Evolutionary conservation across 2,329 filamentous ascomycete species (phyloP).

Genomic region (Sordariomycetes sp.): DNA sequence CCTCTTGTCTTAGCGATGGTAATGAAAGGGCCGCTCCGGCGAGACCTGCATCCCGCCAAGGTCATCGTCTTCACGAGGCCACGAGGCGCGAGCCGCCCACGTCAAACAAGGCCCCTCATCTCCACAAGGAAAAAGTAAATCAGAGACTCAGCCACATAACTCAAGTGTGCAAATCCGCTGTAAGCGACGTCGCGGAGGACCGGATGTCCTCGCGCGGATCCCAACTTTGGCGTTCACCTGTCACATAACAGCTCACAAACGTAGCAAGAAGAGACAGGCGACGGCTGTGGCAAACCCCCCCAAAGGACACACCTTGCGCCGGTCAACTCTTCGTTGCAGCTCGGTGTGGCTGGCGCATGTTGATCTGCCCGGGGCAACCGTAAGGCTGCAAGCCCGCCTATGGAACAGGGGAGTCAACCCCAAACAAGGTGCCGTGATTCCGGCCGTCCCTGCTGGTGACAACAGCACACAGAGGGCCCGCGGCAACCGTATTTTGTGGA

Average conservation of each 20-base stretch:
- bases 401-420: too few relatives aligned
- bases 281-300: background rate
- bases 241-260: background rate
- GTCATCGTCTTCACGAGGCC: background rate
- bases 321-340: too few relatives aligned
- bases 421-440: too few relatives aligned
- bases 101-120: background rate
- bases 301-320: too few relatives aligned
- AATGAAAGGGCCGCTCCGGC: too few relatives aligned
- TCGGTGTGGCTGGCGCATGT: too few relatives aligned
- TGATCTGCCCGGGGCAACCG: too few relatives aligned
- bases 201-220: background rate
- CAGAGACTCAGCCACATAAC: background rate
- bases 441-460: too few relatives aligned
- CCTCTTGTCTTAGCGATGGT: too few relatives aligned
- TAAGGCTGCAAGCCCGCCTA: too few relatives aligned
- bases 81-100: background rate
- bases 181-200: background rate
- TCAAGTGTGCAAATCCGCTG: background rate
- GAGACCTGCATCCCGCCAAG: background rate
- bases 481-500: too few relatives aligned
- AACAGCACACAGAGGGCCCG: too few relatives aligned
- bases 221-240: background rate
- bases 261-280: background rate
- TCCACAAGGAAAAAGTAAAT: background rate